Evolutionary conservation across 768 basidiomycete species (phyloP).

Genomic region (Xerocomellus amylosporus): DNA sequence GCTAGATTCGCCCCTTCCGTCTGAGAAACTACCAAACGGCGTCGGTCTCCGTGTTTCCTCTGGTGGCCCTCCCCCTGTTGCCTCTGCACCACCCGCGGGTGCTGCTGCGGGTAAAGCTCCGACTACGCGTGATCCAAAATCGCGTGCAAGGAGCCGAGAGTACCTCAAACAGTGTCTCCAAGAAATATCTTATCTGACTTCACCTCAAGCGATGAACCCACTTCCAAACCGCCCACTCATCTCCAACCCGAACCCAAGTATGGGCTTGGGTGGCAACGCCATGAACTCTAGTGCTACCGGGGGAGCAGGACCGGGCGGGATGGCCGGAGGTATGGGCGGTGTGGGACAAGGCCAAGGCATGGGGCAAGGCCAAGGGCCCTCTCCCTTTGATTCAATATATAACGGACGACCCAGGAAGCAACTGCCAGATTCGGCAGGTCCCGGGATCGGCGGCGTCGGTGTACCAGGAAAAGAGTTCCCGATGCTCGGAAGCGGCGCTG

Average conservation of each 20-base stretch:
- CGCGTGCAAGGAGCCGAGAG: constrained; percentile 89
- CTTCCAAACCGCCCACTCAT: constrained; percentile 80
- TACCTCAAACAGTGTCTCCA: constrained; percentile 99
- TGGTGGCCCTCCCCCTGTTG: constrained; percentile 35
- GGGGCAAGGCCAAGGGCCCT: constrained; percentile 21
- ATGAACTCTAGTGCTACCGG: constrained; percentile 18
- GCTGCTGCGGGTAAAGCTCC: constrained; percentile 65
- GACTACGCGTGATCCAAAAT: constrained; percentile 90
- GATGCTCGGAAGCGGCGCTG: constrained; percentile 49
- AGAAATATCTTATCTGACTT: constrained; percentile 97
- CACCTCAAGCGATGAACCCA: constrained; percentile 96
- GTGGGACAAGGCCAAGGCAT: constrained; percentile 19
- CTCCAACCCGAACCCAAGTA: constrained; percentile 43
- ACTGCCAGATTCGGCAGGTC: constrained; percentile 58
- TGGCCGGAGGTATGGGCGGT: constrained; percentile 12
- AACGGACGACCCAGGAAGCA: constrained; percentile 81
- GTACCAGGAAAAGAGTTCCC: constrained; percentile 58
- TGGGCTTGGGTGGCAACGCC: constrained; percentile 18
- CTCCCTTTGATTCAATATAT: constrained; percentile 72
- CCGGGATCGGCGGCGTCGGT: constrained; percentile 43
- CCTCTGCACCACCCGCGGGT: constrained; percentile 35
- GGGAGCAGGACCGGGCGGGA: constrained; percentile 10
- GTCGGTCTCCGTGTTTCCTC: constrained; percentile 52
- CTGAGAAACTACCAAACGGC: constrained; percentile 70
- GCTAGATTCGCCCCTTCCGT: constrained; percentile 68